phyloP scores from a whole-genome alignment of 495 filamentous ascomycete genomes.

The Rhizodiscina lignyota region DNA sequence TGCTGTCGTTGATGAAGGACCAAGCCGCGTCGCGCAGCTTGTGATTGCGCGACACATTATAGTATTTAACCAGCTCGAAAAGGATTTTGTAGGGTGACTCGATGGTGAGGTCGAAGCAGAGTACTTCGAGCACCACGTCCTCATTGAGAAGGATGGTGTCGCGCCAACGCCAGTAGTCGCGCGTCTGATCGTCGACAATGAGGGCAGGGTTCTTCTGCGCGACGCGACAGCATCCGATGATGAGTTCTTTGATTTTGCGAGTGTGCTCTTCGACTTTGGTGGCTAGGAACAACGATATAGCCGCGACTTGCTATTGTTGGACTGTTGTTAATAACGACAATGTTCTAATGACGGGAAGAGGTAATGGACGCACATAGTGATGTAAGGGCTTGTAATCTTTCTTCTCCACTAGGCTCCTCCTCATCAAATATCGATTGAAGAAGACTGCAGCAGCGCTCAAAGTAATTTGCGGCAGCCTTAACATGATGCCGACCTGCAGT shows the following conservation, averaged over 20 bases:
- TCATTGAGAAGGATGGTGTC: conserved; percentile 84
- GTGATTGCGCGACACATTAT: conserved; percentile 56
- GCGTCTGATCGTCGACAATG: conserved; percentile 81
- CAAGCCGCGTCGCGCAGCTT: conserved; percentile 67
- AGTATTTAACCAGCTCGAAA: conserved; percentile 54
- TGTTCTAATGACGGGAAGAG: conserved; percentile 1
- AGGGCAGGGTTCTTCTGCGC: conserved; percentile 84
- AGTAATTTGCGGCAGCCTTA: conserved; percentile 83
- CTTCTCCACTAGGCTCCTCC: conserved; percentile 51
- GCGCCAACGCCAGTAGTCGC: conserved; percentile 93
- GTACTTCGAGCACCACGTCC: conserved; percentile 73
- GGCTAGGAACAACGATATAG: conserved; percentile 78
- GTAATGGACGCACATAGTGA: conserved; percentile 48
- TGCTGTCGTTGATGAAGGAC: conserved; percentile 83
- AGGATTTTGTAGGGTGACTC: conserved; percentile 71
- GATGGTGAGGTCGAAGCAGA: conserved; percentile 87
- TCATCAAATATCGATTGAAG: conserved; percentile 91
- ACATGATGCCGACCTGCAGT: conserved; percentile 76
- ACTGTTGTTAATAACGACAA: conserved; percentile 4
- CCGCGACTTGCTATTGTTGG: conserved; percentile 41
- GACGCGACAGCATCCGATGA: conserved; percentile 81
- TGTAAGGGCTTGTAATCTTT: conserved; percentile 51
- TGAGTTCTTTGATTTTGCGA: conserved; percentile 81
- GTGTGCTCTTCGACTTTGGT: conserved; percentile 95
- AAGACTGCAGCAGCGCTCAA: conserved; percentile 83